Conservation (phyloP, 148 eudicot species). For the Vaccinium corymbosum region DNA sequence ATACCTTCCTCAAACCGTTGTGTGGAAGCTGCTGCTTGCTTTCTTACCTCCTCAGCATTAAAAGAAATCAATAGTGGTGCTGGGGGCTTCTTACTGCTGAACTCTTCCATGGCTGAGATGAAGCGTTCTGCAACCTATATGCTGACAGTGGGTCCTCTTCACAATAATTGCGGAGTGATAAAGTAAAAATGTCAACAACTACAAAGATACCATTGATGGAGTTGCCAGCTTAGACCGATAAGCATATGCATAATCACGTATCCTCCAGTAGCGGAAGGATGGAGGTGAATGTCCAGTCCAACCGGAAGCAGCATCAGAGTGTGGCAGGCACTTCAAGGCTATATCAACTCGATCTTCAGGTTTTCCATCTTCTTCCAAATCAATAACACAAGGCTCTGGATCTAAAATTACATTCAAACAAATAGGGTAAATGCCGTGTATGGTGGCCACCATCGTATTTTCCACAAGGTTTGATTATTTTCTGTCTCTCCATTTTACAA, state of each 20-base stretch:
- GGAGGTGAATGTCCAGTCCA: constrained; percentile 46
- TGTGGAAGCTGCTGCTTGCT: constrained; percentile 94
- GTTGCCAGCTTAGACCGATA: constrained; percentile 70
- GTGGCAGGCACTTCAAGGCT: constrained; percentile 68
- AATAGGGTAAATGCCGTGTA: constrained; percentile 9
- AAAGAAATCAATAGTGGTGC: constrained; percentile 72
- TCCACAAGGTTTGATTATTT: not conserved
- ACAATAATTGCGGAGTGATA: constrained; percentile 11
- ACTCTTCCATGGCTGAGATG: constrained; percentile 79
- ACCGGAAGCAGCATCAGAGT: constrained; percentile 50
- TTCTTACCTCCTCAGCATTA: constrained; percentile 71
- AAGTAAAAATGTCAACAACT: not conserved
- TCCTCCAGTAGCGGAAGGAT: constrained; percentile 86
- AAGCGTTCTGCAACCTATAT: constrained; percentile 81
- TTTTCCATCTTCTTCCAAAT: constrained; percentile 66
- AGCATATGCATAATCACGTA: constrained; percentile 90
- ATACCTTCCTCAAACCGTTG: constrained; percentile 87
- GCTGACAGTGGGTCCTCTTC: not conserved
- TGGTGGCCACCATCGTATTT: not conserved
- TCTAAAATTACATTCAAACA: constrained; percentile 40
- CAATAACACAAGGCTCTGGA: constrained; percentile 52
- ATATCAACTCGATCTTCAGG: constrained; percentile 71
- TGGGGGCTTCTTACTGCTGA: constrained; percentile 59
- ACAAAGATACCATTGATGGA: constrained; percentile 63
- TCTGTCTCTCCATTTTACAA: not conserved